A percentile compares a stretch with the other conserved stretches of the same genome.
These are phyloP conservation scores for Zasmidium citrigriseum DNA, from an alignment of 2,329 filamentous ascomycete genomes.

Conservation along the genomic window DNA sequence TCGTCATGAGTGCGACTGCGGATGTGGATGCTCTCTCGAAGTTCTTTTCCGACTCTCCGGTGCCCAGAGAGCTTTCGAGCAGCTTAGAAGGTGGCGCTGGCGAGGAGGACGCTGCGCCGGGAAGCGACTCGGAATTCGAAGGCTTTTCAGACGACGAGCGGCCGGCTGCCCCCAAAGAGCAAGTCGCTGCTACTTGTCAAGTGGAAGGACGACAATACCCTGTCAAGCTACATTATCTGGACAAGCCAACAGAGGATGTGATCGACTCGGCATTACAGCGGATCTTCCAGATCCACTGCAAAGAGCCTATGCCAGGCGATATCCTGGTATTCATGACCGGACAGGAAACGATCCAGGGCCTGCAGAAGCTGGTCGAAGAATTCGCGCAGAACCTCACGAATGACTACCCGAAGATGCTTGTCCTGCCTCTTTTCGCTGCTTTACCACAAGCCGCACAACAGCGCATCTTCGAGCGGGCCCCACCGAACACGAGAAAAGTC, in stretches of 20 bases:
- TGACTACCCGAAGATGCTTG: slow-evolving; percentile 50
- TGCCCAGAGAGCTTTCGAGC: background rate
- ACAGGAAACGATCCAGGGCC: slow-evolving; percentile 85
- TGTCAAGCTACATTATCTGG: slow-evolving; percentile 75
- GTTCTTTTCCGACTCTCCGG: slow-evolving; percentile 67
- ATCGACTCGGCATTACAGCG: slow-evolving; percentile 78
- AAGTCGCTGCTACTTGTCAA: slow-evolving; percentile 49
- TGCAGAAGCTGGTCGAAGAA: slow-evolving; percentile 79
- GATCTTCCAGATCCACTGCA: slow-evolving; percentile 82
- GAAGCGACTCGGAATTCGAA: no score
- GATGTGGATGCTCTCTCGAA: slow-evolving; percentile 75
- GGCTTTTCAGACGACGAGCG: background rate
- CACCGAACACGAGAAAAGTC: slow-evolving; percentile 78
- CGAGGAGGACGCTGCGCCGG: slow-evolving; percentile 11
- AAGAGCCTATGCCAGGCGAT: slow-evolving; percentile 90
- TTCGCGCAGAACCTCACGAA: slow-evolving; percentile 68
- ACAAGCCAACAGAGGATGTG: slow-evolving; percentile 74
- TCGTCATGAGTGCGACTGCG: slow-evolving; percentile 96
- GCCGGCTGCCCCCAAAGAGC: background rate
- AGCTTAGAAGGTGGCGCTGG: background rate
- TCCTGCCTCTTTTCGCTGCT: slow-evolving; percentile 85
- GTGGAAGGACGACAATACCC: slow-evolving; percentile 88
- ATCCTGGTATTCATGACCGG: slow-evolving; percentile 90
- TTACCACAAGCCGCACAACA: slow-evolving; percentile 85
- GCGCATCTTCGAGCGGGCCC: slow-evolving; percentile 76